These are phyloP conservation scores for Tanacetum coccineum DNA, from an alignment of 129 eudicot genomes.

Conservation along the genomic window DNA sequence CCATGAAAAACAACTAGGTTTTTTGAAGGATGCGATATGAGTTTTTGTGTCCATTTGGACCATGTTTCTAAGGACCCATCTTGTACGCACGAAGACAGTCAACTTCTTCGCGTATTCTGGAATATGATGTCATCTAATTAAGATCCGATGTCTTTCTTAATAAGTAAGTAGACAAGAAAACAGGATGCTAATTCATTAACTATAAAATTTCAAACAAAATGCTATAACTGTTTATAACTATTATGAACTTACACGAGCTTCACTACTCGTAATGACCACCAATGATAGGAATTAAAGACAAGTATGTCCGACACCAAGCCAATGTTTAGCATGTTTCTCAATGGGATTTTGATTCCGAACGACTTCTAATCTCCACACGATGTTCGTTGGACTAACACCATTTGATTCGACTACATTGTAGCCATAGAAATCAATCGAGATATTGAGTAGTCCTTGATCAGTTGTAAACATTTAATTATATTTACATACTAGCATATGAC, in stretches of 20 bases:
- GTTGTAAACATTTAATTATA: neutral
- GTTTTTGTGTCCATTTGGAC: slow-evolving; percentile 63
- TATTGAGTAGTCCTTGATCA: slow-evolving; percentile 64
- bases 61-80: slow-evolving; percentile 62
- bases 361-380: slow-evolving; percentile 37
- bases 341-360: slow-evolving; percentile 41
- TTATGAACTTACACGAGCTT: slow-evolving; percentile 44
- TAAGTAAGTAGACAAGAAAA: neutral
- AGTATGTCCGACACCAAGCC: slow-evolving; percentile 55
- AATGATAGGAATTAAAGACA: slow-evolving; percentile 55
- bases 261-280: slow-evolving; percentile 50
- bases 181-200: neutral
- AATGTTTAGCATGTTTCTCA: slow-evolving; percentile 54
- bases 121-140: slow-evolving; percentile 32
- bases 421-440: slow-evolving; percentile 60
- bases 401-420: slow-evolving; percentile 65
- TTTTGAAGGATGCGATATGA: slow-evolving; percentile 41
- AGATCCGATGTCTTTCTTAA: slow-evolving; percentile 29
- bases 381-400: slow-evolving; percentile 47
- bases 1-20: slow-evolving; percentile 58
- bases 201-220: neutral
- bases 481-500: slow-evolving; percentile 3
- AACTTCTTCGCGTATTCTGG: slow-evolving; percentile 41
- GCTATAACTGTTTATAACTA: too few species aligned
- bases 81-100: slow-evolving; percentile 41